Conservation (phyloP, 352 stramenopile species). For the Lagenidium sp. region DNA sequence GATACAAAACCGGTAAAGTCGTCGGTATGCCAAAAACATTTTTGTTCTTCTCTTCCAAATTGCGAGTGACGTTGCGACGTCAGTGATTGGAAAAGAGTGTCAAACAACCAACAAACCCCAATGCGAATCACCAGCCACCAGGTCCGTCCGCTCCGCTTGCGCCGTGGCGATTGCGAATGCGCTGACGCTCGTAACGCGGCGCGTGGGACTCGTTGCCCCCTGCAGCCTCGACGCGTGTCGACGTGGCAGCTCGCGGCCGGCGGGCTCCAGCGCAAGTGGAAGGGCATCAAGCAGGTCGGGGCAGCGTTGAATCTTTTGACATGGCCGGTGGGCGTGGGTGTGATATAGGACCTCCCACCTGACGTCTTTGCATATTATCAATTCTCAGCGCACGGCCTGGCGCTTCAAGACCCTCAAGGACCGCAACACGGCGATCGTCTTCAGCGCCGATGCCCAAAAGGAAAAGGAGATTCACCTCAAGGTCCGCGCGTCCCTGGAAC, state of each 20-base stretch:
- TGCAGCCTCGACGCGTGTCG: slow-evolving; percentile 27
- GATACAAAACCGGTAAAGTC: too few species aligned
- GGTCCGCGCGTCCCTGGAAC: too few species aligned
- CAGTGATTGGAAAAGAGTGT: background rate
- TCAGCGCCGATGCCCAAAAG: slow-evolving; percentile 59
- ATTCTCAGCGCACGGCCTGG: slow-evolving; percentile 51
- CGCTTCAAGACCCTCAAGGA: slow-evolving; percentile 77
- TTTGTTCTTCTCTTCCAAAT: background rate
- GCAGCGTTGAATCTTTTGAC: too few species aligned
- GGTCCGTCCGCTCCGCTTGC: background rate
- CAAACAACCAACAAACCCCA: background rate
- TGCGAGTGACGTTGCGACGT: too few species aligned
- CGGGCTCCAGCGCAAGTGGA: slow-evolving; percentile 74
- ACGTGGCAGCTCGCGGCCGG: slow-evolving; percentile 72
- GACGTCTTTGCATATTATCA: background rate
- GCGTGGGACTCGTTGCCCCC: background rate
- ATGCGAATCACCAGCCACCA: background rate
- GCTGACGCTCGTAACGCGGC: background rate
- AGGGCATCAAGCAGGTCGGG: slow-evolving; percentile 57
- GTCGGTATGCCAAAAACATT: background rate
- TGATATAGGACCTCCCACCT: too few species aligned
- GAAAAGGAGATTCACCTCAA: slow-evolving; percentile 58
- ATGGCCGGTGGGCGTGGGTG: too few species aligned
- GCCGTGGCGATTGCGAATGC: background rate
- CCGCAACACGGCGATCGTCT: slow-evolving; percentile 59